These are phyloP conservation scores for Agastache rugosa DNA, from an alignment of 257 asterid species.

Conservation along the genomic window DNA sequence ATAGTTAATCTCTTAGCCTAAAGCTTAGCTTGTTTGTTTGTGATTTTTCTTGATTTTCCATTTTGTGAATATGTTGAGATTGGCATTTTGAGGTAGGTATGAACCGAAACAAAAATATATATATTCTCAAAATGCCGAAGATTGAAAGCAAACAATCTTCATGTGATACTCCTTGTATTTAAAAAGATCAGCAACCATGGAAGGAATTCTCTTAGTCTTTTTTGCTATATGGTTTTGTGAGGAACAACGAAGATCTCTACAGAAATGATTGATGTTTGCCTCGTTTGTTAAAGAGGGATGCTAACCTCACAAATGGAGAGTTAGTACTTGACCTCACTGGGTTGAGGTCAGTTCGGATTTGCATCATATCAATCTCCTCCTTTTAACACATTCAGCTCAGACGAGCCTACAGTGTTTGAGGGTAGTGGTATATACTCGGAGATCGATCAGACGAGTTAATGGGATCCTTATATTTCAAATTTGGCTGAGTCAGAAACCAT, in stretches of 20 bases:
- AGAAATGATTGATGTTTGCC: background rate
- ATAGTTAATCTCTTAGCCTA: slow-evolving; percentile 43
- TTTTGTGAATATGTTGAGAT: slow-evolving; percentile 56
- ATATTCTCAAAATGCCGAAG: slow-evolving; percentile 36
- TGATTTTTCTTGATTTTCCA: slow-evolving; percentile 38
- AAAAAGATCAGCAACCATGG: slow-evolving; percentile 31
- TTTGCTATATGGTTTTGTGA: background rate
- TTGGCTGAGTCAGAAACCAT: slow-evolving; percentile 52
- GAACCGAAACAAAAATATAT: background rate
- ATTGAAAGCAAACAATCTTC: slow-evolving; percentile 37
- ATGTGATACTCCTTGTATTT: slow-evolving; percentile 43
- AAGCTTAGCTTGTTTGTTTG: slow-evolving; percentile 55
- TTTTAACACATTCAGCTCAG: background rate
- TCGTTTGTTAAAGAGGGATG: too few relatives aligned
- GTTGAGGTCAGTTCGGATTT: background rate
- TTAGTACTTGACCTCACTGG: background rate
- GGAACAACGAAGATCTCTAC: background rate
- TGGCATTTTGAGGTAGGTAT: slow-evolving; percentile 40
- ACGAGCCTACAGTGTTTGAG: background rate
- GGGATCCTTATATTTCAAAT: slow-evolving; percentile 27
- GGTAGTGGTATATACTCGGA: slow-evolving; percentile 32
- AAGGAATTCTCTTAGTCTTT: slow-evolving; percentile 30
- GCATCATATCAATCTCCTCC: background rate
- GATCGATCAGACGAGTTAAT: background rate
- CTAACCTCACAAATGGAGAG: background rate